Percentiles rank a stretch among this genome's conserved stretches.
Conservation (phyloP, 345 rosid species). For the Eucalyptus curtisii region DNA sequence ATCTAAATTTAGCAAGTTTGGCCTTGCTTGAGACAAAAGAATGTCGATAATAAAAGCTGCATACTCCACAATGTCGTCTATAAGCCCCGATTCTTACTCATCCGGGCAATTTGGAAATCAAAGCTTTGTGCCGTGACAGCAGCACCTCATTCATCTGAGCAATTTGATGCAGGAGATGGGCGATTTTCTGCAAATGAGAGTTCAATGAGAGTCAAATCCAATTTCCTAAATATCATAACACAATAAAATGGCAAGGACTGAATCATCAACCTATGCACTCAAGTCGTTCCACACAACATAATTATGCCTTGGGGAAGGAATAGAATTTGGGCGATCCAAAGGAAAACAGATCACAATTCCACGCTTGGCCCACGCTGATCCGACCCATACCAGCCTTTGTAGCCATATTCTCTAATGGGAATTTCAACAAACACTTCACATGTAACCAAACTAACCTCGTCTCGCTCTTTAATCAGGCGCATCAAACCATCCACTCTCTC, state of each 20-base stretch:
- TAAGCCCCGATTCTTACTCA: not conserved
- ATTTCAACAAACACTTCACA: not conserved
- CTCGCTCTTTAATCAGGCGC: not conserved
- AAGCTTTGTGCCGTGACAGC: not conserved
- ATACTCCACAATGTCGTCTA: not conserved
- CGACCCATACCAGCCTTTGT: not conserved
- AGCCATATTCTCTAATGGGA: not conserved
- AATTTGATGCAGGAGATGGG: constrained; percentile 2
- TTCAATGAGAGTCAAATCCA: not conserved
- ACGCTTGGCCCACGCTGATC: not conserved
- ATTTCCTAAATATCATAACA: not conserved
- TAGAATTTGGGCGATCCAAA: not conserved
- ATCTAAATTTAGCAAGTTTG: not conserved
- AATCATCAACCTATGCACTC: not conserved
- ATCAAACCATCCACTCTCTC: not conserved
- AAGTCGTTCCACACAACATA: not conserved
- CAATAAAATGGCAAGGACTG: not conserved
- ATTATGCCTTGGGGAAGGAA: not conserved
- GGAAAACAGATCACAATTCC: not conserved
- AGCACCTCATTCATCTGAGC: constrained; percentile 7
- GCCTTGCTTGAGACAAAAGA: not conserved
- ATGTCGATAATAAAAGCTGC: not conserved
- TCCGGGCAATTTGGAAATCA: not conserved
- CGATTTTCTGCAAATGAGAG: constrained; percentile 1
- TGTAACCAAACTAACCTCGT: not conserved